Evolutionary conservation across 2,329 filamentous ascomycete species (phyloP).

Genomic region (Colletotrichum sp.): DNA sequence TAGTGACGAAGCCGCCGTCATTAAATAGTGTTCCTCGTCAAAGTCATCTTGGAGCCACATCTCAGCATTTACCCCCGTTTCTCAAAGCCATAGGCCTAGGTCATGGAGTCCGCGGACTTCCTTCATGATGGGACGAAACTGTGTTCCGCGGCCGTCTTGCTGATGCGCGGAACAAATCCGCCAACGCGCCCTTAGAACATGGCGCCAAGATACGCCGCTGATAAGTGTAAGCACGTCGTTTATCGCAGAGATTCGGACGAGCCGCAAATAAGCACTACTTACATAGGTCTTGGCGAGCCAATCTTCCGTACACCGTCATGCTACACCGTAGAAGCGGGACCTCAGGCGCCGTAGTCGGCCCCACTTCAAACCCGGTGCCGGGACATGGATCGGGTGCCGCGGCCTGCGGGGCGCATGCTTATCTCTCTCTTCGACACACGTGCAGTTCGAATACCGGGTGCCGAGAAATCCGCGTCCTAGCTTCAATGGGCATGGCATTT

Average conservation of each 20-base stretch:
- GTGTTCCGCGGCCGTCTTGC: not conserved
- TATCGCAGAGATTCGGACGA: too few species aligned
- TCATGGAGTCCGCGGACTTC: not conserved
- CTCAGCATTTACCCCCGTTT: fast-evolving
- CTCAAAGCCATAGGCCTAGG: not conserved
- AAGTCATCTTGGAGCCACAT: fast-evolving
- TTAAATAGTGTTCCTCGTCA: not conserved
- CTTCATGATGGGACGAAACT: not conserved
- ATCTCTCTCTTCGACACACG: not conserved
- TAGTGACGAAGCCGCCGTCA: not conserved
- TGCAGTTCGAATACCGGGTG: not conserved
- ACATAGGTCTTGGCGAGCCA: not conserved
- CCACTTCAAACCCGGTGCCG: not conserved
- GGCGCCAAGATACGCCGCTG: not conserved
- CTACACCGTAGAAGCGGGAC: not conserved
- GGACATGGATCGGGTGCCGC: not conserved
- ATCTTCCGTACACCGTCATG: not conserved
- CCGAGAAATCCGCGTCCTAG: too few species aligned
- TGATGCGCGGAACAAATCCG: not conserved
- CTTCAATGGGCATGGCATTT: fast-evolving
- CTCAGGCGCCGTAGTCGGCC: not conserved
- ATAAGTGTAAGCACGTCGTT: not conserved
- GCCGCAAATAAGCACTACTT: too few species aligned
- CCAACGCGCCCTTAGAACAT: not conserved
- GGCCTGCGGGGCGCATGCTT: not conserved